A percentile compares a stretch with the other conserved stretches of the same genome.
Conservation (phyloP, 768 basidiomycete species). For the Tricholoma matsutake region DNA sequence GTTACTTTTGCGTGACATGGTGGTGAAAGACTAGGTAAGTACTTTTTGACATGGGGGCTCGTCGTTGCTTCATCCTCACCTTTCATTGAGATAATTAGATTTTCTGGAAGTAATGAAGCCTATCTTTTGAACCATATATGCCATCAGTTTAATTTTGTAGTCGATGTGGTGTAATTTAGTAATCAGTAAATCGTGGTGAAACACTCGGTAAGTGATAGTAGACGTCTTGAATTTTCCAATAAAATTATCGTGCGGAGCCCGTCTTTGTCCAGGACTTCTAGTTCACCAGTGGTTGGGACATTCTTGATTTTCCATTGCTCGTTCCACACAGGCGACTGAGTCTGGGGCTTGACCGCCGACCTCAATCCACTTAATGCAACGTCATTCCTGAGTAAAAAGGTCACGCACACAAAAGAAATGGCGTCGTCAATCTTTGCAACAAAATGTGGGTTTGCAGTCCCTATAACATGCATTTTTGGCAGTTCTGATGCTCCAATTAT, state of each 20-base stretch:
- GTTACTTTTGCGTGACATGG: too few species aligned
- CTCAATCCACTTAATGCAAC: slow-evolving; percentile 30
- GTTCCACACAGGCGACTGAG: slow-evolving; percentile 69
- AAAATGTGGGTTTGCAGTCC: slow-evolving; percentile 68
- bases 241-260: slow-evolving; percentile 52
- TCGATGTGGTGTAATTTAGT: too few species aligned
- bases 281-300: slow-evolving; percentile 59
- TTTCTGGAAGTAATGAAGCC: too few species aligned
- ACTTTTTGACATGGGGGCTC: too few species aligned
- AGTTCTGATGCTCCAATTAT: slow-evolving; percentile 60
- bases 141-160: too few species aligned
- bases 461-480: slow-evolving; percentile 68
- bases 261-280: slow-evolving; percentile 70
- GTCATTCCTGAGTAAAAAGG: not conserved
- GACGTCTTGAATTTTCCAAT: slow-evolving; percentile 61
- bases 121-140: too few species aligned
- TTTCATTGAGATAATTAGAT: too few species aligned
- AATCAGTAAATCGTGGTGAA: too few species aligned
- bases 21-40: too few species aligned
- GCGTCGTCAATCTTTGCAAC: slow-evolving; percentile 61
- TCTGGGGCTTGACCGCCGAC: slow-evolving; percentile 59
- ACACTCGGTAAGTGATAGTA: too few species aligned
- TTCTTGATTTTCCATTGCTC: slow-evolving; percentile 72
- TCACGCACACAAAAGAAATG: slow-evolving; percentile 62
- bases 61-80: too few species aligned